Evolutionary conservation across 2,329 filamentous ascomycete genomes (phyloP).

Genomic region (Fusarium humuli): DNA sequence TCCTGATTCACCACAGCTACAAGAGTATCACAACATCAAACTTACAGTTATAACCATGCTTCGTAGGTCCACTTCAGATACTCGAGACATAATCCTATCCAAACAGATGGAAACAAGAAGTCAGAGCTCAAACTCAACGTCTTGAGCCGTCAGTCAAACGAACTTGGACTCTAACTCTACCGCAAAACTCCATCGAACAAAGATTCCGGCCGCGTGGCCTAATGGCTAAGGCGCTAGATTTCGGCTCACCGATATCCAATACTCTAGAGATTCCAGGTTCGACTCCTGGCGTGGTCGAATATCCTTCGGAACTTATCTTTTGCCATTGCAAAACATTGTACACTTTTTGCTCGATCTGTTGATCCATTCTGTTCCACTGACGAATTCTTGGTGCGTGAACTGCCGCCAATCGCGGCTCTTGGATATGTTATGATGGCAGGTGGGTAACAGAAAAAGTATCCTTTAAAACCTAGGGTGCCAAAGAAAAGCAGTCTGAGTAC

Average conservation of each 20-base stretch:
- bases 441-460: background rate
- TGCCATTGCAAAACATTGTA: background rate
- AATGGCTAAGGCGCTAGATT: conserved; percentile 60
- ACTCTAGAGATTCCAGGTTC: conserved; percentile 52
- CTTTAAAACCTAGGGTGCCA: background rate
- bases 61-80: fast-evolving
- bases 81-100: background rate
- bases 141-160: fast-evolving
- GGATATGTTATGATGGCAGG: background rate
- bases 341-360: background rate
- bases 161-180: background rate
- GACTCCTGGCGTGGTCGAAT: conserved; percentile 50
- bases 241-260: conserved; percentile 47
- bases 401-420: conserved; percentile 9
- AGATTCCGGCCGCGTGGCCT: conserved; percentile 55
- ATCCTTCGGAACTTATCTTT: conserved; percentile 9
- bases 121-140: background rate
- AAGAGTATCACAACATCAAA: background rate
- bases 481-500: background rate
- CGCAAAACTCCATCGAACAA: background rate
- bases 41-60: background rate
- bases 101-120: background rate
- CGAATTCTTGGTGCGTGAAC: background rate
- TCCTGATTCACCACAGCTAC: background rate
- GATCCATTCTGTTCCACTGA: background rate